These are phyloP conservation scores for Nakazawaea wickerhamii DNA, from an alignment of 805 yeast species.

Conservation along the genomic window DNA sequence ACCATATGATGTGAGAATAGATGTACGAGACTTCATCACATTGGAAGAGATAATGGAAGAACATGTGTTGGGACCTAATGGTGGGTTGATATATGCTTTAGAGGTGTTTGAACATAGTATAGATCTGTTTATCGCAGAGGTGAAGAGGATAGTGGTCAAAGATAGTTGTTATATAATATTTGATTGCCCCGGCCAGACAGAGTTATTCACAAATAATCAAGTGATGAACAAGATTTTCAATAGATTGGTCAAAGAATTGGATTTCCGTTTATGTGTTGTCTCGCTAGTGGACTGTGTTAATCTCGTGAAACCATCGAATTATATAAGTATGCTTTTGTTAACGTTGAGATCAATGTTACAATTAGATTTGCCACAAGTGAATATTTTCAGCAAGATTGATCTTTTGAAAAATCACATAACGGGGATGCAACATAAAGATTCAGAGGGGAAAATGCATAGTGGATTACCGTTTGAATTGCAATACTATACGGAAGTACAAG, in stretches of 20 bases:
- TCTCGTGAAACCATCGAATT: conserved; percentile 82
- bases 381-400: conserved; percentile 90
- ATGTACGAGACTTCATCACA: conserved; percentile 51
- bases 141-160: conserved; percentile 42
- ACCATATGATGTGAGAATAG: conserved; percentile 50
- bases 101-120: conserved; percentile 57
- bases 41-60: conserved; percentile 57
- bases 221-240: conserved; percentile 67
- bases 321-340: conserved; percentile 72
- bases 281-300: conserved; percentile 80
- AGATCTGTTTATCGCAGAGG: conserved; percentile 51
- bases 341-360: conserved; percentile 91
- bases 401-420: conserved; percentile 50
- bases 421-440: conserved; percentile 19
- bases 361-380: conserved; percentile 86
- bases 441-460: conserved; percentile 38
- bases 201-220: conserved; percentile 84
- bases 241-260: conserved; percentile 54
- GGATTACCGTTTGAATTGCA: conserved; percentile 76
- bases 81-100: conserved; percentile 85
- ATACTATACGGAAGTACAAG: conserved; percentile 90
- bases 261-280: conserved; percentile 76
- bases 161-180: conserved; percentile 65
- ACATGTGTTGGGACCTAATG: conserved; percentile 58
- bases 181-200: conserved; percentile 97